Percentiles rank a stretch among this genome's conserved stretches.
Conservation (phyloP, 2,329 filamentous ascomycete genomes). For the Colletotrichum salicis region DNA sequence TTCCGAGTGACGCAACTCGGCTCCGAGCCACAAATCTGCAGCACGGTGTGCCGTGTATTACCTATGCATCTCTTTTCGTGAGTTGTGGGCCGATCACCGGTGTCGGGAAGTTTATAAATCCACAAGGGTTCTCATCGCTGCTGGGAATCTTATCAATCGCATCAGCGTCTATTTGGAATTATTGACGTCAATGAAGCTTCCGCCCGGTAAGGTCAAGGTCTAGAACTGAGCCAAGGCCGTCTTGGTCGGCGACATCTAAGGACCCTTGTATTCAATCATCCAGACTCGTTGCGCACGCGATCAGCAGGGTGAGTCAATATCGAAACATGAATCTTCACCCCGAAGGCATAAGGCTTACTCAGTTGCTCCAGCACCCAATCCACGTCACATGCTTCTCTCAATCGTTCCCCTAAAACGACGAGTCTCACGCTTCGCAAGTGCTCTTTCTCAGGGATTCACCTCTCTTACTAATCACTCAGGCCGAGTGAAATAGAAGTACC, state of each 20-base stretch:
- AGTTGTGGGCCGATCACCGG: background rate
- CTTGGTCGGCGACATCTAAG: background rate
- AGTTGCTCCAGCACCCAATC: too few relatives aligned
- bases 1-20: constrained; percentile 26
- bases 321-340: too few relatives aligned
- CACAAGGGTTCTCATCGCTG: constrained; percentile 19
- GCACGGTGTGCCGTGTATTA: background rate
- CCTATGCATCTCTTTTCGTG: background rate
- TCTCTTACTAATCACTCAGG: too few relatives aligned
- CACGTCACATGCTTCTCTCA: too few relatives aligned
- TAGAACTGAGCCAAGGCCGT: background rate
- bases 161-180: background rate
- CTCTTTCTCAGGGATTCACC: too few relatives aligned
- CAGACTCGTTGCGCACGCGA: too few relatives aligned
- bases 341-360: too few relatives aligned
- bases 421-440: too few relatives aligned
- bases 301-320: too few relatives aligned
- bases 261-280: too few relatives aligned
- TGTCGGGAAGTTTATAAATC: constrained; percentile 16
- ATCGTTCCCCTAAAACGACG: too few relatives aligned
- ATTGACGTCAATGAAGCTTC: constrained; percentile 17
- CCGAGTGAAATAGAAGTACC: too few relatives aligned
- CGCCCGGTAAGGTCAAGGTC: background rate
- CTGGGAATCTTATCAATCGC: constrained; percentile 7
- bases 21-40: background rate